Conservation (phyloP, 352 stramenopile genomes). For the Phytophthora megakarya region DNA sequence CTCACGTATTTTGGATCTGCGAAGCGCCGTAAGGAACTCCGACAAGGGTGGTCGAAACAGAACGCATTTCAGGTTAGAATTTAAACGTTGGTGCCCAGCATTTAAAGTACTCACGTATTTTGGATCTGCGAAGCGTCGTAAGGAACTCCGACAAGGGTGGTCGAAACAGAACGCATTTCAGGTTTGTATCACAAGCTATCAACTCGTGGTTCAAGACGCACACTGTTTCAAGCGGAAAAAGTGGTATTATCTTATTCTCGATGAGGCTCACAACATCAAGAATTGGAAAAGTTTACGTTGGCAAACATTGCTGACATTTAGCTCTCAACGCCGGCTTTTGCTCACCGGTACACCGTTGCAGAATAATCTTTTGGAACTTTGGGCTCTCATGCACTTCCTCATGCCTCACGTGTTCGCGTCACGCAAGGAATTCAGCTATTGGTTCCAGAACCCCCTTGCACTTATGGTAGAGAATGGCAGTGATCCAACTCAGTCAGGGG, state of each 20-base stretch:
- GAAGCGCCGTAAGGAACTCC: constrained; percentile 92
- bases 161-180: constrained; percentile 97
- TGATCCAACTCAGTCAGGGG: constrained; percentile 77
- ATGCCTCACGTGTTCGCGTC: constrained; percentile 97
- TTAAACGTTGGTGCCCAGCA: constrained; percentile 95
- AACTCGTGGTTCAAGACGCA: constrained; percentile 97
- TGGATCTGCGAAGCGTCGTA: constrained; percentile 95
- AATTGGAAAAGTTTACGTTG: constrained; percentile 98
- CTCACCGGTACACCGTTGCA: constrained; percentile 98
- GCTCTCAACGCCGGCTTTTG: constrained; percentile 92
- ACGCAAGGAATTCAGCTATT: constrained; percentile 97
- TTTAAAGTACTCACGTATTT: constrained; percentile 99
- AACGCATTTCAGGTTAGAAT: constrained; percentile 97
- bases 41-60: constrained; percentile 95
- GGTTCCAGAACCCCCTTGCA: constrained; percentile 97
- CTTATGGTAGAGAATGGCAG: constrained; percentile 72
- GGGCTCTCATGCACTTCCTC: constrained; percentile 98
- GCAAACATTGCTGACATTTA: constrained; percentile 98
- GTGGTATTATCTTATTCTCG: constrained; percentile 99
- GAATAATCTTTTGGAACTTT: constrained; percentile 98
- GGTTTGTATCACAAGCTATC: constrained; percentile 98
- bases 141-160: constrained; percentile 93
- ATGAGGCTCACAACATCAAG: constrained; percentile 99
- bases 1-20: constrained; percentile 98
- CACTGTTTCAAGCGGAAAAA: constrained; percentile 98